Percentiles rank a stretch among this genome's conserved stretches.
phyloP scores from a whole-genome alignment of 306 rosid species.

The Vigna hirtella region DNA sequence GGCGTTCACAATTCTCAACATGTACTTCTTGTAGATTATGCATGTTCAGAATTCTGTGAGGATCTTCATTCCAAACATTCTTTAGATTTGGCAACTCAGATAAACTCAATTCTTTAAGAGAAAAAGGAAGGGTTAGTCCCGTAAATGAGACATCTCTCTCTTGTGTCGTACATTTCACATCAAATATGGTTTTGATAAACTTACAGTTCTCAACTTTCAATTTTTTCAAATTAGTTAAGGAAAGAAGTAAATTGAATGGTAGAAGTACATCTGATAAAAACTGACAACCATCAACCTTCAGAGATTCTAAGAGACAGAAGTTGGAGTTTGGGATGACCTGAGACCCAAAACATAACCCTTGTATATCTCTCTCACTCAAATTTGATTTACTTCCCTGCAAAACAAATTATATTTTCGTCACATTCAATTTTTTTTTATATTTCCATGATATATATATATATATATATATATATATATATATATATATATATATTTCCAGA shows the following conservation, averaged over 20 bases:
- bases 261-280: slow-evolving; percentile 1
- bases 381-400: too few relatives aligned
- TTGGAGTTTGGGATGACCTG: not conserved
- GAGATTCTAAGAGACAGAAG: not conserved
- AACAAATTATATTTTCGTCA: too few relatives aligned
- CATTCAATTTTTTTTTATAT: too few relatives aligned
- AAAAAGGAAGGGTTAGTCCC: too few relatives aligned
- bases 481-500: too few relatives aligned
- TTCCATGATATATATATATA: too few relatives aligned
- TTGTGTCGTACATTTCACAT: too few relatives aligned
- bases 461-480: too few relatives aligned
- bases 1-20: slow-evolving; percentile 1
- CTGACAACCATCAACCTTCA: not conserved
- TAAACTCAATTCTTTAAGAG: too few relatives aligned
- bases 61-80: slow-evolving; percentile 8
- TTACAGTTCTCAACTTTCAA: not conserved
- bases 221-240: not conserved
- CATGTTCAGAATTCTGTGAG: not conserved
- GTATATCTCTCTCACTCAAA: not conserved
- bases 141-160: fast-evolving
- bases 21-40: not conserved
- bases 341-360: slow-evolving; percentile 1
- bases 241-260: slow-evolving; percentile 29
- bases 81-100: fast-evolving
- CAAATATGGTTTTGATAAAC: not conserved